Base-by-base conservation (phyloP, 2,329 filamentous ascomycete genomes). In the Pseudomassariella vexata region DNA sequence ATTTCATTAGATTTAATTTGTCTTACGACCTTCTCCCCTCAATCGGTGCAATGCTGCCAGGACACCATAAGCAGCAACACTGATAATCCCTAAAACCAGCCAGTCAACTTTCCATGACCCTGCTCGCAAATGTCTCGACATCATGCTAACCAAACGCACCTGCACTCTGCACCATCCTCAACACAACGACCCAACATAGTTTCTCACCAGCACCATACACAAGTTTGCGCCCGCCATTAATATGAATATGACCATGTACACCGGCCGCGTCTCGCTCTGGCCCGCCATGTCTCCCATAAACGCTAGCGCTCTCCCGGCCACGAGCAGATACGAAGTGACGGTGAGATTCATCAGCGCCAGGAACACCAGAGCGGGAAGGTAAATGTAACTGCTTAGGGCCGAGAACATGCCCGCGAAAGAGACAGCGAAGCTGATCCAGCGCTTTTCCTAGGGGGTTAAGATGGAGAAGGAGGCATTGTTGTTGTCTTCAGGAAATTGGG, bases 301-400 rank as follows among this genome's bases (percentile, higher is more conserved):
- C 12, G 34, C 16, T 15, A 24, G 34, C 14, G 28, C 22, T 14
- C 32, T 19, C 3, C 17, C 11, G 8, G 35, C 21, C 11, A 41
- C 28, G 27, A 47, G 38, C 17, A 47, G 33, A 22, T 49, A 48
- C 2, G 42, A 39, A 2, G 46, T 49, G 10, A 51, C 39, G 4
- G 48, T 47, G 7, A 49, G 32, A 15, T 49, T 45, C 19, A 46
- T 38, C 7, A 35, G 24, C 11, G 39, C 40, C 19, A 46, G 28
- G 2, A 35, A 25, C 5, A 35, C 34, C 6, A 47, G 28, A 5
- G 40, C 42, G 1, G 46, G 47, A 18, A 40, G 42, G 17, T 46
- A 48, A 5, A 49, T 39, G 7, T 34, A 33, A 12, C 41, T 36
- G 20, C 38, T 40, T 11, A 45, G 9, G 11, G 40, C 36, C 1